Evolutionary conservation across 2,329 filamentous ascomycete genomes (phyloP).

Genomic region (Ceratocystis huliohia): DNA sequence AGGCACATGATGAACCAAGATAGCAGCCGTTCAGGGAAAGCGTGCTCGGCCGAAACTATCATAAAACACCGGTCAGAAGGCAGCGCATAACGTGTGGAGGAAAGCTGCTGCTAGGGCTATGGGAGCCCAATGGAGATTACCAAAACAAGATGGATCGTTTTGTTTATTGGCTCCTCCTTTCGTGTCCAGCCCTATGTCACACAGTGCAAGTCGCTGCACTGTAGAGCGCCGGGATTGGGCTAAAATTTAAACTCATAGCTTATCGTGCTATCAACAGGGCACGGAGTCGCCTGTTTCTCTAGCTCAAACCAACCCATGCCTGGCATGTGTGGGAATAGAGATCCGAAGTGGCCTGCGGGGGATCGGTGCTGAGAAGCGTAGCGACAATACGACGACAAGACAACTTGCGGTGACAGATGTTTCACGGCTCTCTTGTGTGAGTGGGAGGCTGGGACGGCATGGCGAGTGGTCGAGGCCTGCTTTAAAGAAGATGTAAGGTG

Average conservation of each 20-base stretch:
- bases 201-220: not conserved
- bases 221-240: not conserved
- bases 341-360: not conserved
- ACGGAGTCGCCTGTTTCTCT: constrained; percentile 9
- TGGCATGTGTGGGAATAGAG: not conserved
- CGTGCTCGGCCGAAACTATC: not conserved
- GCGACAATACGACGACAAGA: not conserved
- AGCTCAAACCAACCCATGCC: not conserved
- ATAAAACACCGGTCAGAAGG: not conserved
- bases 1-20: not conserved
- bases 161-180: not conserved
- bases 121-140: not conserved
- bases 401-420: not conserved
- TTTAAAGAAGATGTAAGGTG: not conserved
- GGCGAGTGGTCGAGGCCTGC: not conserved
- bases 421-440: not conserved
- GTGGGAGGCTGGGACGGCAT: not conserved
- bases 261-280: constrained; percentile 3
- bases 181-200: not conserved
- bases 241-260: constrained; percentile 3
- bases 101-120: not conserved
- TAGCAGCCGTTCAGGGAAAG: not conserved
- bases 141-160: too few species aligned
- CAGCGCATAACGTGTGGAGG: not conserved
- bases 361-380: not conserved